Percentiles rank a stretch among this genome's conserved stretches.
Conservation (phyloP, 768 basidiomycete genomes). For the Pulveroboletus sp. region DNA sequence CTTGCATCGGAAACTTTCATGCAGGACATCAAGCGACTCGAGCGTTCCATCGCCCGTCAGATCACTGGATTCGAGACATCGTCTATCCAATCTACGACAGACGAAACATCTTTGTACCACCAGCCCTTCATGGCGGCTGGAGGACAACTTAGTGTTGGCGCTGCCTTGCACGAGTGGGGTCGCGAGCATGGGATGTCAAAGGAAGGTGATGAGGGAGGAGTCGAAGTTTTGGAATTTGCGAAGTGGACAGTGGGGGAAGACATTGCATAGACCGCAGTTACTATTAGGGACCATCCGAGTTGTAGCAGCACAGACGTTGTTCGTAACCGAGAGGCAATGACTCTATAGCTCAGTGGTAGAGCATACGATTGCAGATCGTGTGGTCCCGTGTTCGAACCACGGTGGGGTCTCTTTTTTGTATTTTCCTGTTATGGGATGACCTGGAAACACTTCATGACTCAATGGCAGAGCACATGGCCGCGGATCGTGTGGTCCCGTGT, state of each 20-base stretch:
- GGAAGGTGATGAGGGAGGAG: slow-evolving; percentile 29
- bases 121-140: slow-evolving; percentile 75
- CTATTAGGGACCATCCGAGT: too few relatives aligned
- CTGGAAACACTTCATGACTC: too few relatives aligned
- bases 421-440: too few relatives aligned
- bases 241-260: slow-evolving; percentile 65
- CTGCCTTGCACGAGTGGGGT: slow-evolving; percentile 51
- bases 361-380: slow-evolving; percentile 59
- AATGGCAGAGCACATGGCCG: too few relatives aligned
- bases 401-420: slow-evolving; percentile 41
- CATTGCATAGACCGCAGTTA: too few relatives aligned
- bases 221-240: slow-evolving; percentile 47
- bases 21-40: slow-evolving; percentile 56
- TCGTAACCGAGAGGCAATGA: too few relatives aligned
- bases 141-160: slow-evolving; percentile 41
- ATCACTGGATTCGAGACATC: slow-evolving; percentile 77
- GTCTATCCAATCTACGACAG: slow-evolving; percentile 39
- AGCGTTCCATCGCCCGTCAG: slow-evolving; percentile 78
- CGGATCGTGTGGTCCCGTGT: too few relatives aligned
- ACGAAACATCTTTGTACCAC: slow-evolving; percentile 57
- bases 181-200: slow-evolving; percentile 41
- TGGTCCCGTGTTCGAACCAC: slow-evolving; percentile 57
- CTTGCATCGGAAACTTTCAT: slow-evolving; percentile 47
- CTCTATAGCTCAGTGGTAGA: slow-evolving; percentile 48
- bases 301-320: too few relatives aligned